phyloP scores from a whole-genome alignment of 805 yeast species.

The Myxozyma melibiosi region DNA sequence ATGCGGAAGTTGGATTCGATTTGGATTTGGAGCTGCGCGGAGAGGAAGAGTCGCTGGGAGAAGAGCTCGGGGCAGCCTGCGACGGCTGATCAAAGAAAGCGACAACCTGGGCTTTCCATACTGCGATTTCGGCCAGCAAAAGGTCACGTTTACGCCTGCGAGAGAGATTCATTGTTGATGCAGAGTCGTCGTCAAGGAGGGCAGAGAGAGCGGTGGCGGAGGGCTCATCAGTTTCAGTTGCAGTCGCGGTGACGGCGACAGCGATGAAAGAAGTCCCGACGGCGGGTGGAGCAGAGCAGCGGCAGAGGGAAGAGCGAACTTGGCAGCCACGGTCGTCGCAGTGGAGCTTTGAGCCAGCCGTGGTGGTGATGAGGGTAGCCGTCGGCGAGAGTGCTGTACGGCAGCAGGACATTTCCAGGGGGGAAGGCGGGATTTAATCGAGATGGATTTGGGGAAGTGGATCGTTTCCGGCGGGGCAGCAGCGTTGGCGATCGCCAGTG shows the following conservation, averaged over 20 bases:
- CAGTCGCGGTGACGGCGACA: slow-evolving; percentile 6
- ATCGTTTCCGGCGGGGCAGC: not conserved
- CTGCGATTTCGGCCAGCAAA: slow-evolving; percentile 17
- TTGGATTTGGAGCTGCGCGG: not conserved
- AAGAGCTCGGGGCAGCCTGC: not conserved
- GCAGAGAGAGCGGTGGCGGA: slow-evolving; percentile 6
- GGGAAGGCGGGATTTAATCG: not conserved
- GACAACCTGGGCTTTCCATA: slow-evolving; percentile 12
- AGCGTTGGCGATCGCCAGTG: slow-evolving; percentile 8
- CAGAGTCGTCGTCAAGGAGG: slow-evolving; percentile 5
- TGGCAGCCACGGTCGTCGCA: slow-evolving; percentile 20
- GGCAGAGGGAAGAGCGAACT: slow-evolving; percentile 11
- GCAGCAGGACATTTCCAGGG: slow-evolving; percentile 14
- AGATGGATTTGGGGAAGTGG: not conserved
- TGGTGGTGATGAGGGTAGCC: slow-evolving; percentile 16
- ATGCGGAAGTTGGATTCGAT: not conserved
- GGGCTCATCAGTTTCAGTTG: not conserved
- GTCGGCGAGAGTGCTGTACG: slow-evolving; percentile 15
- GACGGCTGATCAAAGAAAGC: slow-evolving; percentile 7
- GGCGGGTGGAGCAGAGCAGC: slow-evolving; percentile 12
- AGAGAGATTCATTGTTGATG: not conserved
- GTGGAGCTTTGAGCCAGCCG: slow-evolving; percentile 16
- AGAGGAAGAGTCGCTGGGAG: not conserved
- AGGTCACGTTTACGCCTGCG: slow-evolving; percentile 21
- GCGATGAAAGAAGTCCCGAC: slow-evolving; percentile 12